These are phyloP conservation scores for Lactuca saligna DNA, from an alignment of 129 eudicot genomes.

Conservation along the genomic window DNA sequence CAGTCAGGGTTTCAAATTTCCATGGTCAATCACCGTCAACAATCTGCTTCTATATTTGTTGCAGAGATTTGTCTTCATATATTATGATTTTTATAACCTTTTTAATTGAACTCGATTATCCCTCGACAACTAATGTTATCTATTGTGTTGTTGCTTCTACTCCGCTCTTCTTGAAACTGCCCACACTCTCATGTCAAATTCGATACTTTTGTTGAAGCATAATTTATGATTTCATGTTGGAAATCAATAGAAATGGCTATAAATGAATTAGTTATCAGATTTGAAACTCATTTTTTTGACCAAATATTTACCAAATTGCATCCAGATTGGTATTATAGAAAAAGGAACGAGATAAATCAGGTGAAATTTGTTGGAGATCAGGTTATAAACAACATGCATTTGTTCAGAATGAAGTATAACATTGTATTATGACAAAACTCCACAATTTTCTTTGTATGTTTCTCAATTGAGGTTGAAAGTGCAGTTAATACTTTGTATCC, in stretches of 20 bases:
- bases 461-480: conserved; percentile 56
- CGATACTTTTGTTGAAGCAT: no score
- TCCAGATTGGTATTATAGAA: neutral
- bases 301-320: neutral
- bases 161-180: no score
- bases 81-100: neutral
- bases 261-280: neutral
- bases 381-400: neutral
- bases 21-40: conserved; percentile 25
- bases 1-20: conserved; percentile 41
- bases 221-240: neutral
- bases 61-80: no score
- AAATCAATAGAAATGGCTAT: neutral
- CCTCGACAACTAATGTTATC: no score
- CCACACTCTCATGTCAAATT: no score
- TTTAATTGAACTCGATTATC: no score
- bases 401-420: neutral
- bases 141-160: no score
- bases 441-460: neutral
- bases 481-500: conserved; percentile 72
- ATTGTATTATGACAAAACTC: neutral
- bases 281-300: neutral
- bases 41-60: conserved; percentile 40
- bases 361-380: neutral
- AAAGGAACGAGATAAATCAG: neutral